These are phyloP conservation scores for Deinandra increscens DNA, from an alignment of 129 eudicot genomes.

Conservation along the genomic window DNA sequence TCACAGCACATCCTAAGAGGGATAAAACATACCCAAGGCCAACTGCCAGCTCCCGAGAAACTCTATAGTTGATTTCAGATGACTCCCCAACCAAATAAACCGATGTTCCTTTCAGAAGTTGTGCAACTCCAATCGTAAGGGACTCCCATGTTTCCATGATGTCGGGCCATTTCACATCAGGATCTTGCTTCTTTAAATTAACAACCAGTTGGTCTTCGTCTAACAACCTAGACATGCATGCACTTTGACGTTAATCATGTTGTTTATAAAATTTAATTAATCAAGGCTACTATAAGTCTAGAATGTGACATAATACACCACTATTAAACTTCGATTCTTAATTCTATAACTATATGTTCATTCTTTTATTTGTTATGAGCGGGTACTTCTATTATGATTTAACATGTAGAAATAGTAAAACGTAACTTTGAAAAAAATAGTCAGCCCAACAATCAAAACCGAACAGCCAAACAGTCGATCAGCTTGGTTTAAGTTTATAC, in stretches of 20 bases:
- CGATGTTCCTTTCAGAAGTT: slow-evolving; percentile 83
- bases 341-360: no score
- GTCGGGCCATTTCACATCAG: slow-evolving; percentile 91
- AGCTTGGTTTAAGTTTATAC: no score
- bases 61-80: slow-evolving; percentile 75
- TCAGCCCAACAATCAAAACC: no score
- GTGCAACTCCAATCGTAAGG: slow-evolving; percentile 60
- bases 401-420: neutral
- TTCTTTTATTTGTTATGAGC: no score
- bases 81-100: slow-evolving; percentile 89
- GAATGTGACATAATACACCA: no score
- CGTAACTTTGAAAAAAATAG: no score
- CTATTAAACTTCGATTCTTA: no score
- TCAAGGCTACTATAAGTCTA: no score
- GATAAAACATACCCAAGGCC: slow-evolving; percentile 71
- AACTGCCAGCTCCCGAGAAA: slow-evolving; percentile 84
- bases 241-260: neutral
- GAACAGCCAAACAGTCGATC: no score
- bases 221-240: slow-evolving; percentile 51
- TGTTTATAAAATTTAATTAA: neutral
- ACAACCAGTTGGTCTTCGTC: slow-evolving; percentile 84
- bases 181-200: slow-evolving; percentile 86
- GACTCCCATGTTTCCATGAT: slow-evolving; percentile 96
- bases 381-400: no score
- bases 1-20: neutral